phyloP scores from a whole-genome alignment of 192 early-diverging fungal species.

The Coemansia sp. region DNA sequence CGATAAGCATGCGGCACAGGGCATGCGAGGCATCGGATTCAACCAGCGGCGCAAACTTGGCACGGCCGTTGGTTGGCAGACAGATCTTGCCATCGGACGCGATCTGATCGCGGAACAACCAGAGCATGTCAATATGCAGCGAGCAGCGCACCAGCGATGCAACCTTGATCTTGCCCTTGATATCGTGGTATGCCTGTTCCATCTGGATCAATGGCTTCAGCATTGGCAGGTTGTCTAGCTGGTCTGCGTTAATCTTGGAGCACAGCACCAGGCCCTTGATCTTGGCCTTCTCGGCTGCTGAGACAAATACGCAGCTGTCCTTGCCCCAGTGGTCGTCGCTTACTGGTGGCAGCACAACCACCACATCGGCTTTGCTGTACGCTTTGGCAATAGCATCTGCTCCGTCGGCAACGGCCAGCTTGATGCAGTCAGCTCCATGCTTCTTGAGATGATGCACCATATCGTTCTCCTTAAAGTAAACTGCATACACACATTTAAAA shows the following conservation, averaged over 20 bases:
- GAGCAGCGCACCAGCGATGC: slow-evolving; percentile 51
- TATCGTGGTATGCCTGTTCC: slow-evolving; percentile 32
- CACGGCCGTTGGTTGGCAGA: slow-evolving; percentile 22
- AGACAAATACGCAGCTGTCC: slow-evolving; percentile 27
- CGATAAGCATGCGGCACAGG: slow-evolving; percentile 44
- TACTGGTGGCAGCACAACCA: slow-evolving; percentile 43
- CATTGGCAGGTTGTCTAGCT: slow-evolving; percentile 22
- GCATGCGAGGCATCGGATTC: slow-evolving; percentile 27
- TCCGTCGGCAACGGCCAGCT: slow-evolving; percentile 29
- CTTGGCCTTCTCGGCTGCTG: slow-evolving; percentile 33
- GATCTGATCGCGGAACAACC: slow-evolving; percentile 49
- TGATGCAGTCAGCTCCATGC: slow-evolving; percentile 24
- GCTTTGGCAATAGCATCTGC: slow-evolving; percentile 23
- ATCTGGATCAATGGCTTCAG: slow-evolving; percentile 35
- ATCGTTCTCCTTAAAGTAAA: slow-evolving; percentile 31
- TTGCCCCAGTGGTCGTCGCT: slow-evolving; percentile 36
- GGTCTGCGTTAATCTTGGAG: slow-evolving; percentile 39
- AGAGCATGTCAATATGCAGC: slow-evolving; percentile 45
- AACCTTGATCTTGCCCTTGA: slow-evolving; percentile 33
- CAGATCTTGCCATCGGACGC: slow-evolving; percentile 28
- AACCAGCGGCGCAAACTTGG: slow-evolving; percentile 38
- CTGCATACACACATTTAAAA: slow-evolving; percentile 28
- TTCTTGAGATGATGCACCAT: slow-evolving; percentile 41
- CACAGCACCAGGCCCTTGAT: slow-evolving; percentile 46
- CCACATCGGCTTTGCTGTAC: slow-evolving; percentile 43